phyloP scores from a whole-genome alignment of 768 basidiomycete species.

The Leccinum sublutescens region DNA sequence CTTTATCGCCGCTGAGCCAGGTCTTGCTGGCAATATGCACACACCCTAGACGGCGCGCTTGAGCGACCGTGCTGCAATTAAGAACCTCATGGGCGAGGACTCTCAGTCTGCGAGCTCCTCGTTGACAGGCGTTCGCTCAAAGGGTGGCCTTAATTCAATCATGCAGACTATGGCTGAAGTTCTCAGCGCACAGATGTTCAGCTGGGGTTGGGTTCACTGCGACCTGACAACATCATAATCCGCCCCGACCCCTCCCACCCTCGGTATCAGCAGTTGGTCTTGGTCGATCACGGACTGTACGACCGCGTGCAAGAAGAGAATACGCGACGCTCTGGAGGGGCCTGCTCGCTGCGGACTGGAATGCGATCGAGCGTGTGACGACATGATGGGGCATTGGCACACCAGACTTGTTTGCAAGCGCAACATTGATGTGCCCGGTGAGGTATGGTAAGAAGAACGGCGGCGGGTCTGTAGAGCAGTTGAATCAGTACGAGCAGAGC shows the following conservation, averaged over 20 bases:
- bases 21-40: conserved; percentile 66
- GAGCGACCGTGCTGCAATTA: conserved; percentile 58
- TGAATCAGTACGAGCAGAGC: conserved; percentile 54
- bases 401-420: conserved; percentile 62
- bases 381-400: conserved; percentile 65
- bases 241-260: conserved; percentile 40
- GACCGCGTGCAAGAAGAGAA: conserved; percentile 66
- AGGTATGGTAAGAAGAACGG: too few relatives aligned
- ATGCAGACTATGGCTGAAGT: conserved; percentile 89
- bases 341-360: conserved; percentile 57
- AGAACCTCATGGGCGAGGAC: conserved; percentile 54
- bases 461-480: too few relatives aligned
- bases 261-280: conserved; percentile 58
- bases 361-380: conserved; percentile 46
- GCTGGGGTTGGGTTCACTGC: conserved; percentile 89
- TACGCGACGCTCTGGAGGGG: conserved; percentile 80
- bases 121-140: conserved; percentile 29
- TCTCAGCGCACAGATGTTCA: conserved; percentile 88
- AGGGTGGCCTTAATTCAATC: conserved; percentile 59
- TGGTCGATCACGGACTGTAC: conserved; percentile 93
- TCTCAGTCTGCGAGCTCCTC: not conserved
- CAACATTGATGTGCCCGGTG: too few relatives aligned
- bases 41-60: conserved; percentile 73
- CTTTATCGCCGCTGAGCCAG: conserved; percentile 68
- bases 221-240: conserved; percentile 76